phyloP scores from a whole-genome alignment of 768 basidiomycete genomes.

The Hysterangium stoloniferum region DNA sequence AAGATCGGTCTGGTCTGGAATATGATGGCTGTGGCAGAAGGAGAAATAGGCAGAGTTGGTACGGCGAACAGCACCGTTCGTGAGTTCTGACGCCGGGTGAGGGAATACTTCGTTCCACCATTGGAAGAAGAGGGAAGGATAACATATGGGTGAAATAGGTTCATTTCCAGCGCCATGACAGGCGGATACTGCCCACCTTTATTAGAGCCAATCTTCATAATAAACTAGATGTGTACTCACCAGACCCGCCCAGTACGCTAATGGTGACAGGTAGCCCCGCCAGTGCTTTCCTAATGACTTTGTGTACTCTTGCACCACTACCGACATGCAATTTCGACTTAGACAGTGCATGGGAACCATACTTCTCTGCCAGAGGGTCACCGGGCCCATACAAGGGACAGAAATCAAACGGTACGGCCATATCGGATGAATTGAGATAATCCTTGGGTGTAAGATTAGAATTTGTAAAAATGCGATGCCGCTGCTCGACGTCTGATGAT shows the following conservation, averaged over 20 bases:
- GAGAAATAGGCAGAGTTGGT: conserved; percentile 94
- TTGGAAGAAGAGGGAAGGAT: conserved; percentile 90
- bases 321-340: conserved; percentile 73
- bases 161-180: conserved; percentile 93
- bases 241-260: conserved; percentile 81
- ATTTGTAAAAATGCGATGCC: conserved; percentile 9
- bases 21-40: conserved; percentile 87
- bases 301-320: conserved; percentile 74
- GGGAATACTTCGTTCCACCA: conserved; percentile 99
- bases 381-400: conserved; percentile 83
- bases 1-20: conserved; percentile 90
- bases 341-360: conserved; percentile 66
- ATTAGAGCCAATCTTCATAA: background rate
- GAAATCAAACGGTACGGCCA: conserved; percentile 64
- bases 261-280: conserved; percentile 84
- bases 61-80: conserved; percentile 91
- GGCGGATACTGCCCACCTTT: conserved; percentile 57
- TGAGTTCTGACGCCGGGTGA: conserved; percentile 94
- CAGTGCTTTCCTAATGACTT: conserved; percentile 76
- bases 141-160: conserved; percentile 75
- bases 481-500: background rate
- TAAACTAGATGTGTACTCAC: conserved; percentile 34
- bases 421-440: conserved; percentile 60
- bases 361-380: conserved; percentile 71
- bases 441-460: conserved; percentile 48